Evolutionary conservation across 2,329 filamentous ascomycete genomes (phyloP).

Genomic region (Mollisiaceae sp.): DNA sequence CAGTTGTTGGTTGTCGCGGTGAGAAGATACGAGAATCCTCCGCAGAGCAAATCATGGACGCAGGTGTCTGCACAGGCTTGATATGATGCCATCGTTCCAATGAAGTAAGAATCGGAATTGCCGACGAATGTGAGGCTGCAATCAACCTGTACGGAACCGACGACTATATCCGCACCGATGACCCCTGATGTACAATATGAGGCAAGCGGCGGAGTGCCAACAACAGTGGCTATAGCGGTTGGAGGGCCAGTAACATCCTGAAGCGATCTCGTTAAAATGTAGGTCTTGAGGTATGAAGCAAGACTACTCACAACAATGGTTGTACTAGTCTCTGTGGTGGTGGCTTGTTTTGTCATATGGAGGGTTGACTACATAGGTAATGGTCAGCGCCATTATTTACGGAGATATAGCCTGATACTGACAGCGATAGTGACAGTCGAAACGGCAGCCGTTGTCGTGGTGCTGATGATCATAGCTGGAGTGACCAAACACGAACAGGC

Average conservation of each 20-base stretch:
- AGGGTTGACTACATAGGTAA: neutral
- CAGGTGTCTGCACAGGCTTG: conserved; percentile 4
- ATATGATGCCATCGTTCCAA: neutral
- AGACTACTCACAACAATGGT: neutral
- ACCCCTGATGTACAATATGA: neutral
- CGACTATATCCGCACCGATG: neutral
- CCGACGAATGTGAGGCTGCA: conserved; percentile 7
- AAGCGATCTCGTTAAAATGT: neutral
- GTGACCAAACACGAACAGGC: conserved; percentile 16
- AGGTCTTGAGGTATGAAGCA: neutral
- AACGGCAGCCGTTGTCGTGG: neutral
- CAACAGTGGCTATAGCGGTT: conserved; percentile 1
- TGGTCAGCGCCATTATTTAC: neutral
- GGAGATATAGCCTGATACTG: neutral
- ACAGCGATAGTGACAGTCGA: conserved; percentile 9
- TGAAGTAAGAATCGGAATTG: neutral
- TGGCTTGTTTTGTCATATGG: conserved; percentile 2
- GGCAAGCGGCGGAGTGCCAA: neutral
- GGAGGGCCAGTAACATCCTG: conserved; percentile 13
- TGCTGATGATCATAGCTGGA: conserved; percentile 7
- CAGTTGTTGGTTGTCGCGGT: neutral
- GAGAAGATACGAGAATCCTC: conserved; percentile 3
- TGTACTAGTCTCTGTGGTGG: conserved; percentile 2
- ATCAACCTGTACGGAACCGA: neutral
- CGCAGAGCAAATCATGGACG: neutral